These are phyloP conservation scores for Mrakia frigida DNA, from an alignment of 768 basidiomycete genomes.

Conservation along the genomic window DNA sequence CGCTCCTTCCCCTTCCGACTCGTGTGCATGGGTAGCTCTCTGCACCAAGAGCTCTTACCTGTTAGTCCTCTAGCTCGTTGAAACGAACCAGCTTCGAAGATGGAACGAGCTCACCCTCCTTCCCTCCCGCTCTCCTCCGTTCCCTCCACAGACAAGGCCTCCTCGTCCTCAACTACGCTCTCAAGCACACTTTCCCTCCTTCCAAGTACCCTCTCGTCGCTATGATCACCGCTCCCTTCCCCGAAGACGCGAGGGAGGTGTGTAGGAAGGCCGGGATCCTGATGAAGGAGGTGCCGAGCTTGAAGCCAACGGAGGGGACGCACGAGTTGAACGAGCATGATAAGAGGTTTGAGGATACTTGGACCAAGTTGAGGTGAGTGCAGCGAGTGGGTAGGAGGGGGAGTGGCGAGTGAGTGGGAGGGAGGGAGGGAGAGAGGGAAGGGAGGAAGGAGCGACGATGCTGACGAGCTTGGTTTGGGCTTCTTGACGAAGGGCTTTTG, in stretches of 20 bases:
- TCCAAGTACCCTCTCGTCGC: conserved; percentile 31
- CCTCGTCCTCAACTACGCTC: conserved; percentile 29
- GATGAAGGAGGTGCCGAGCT: conserved; percentile 32
- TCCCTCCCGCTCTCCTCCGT: neutral
- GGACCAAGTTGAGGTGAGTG: conserved; percentile 32
- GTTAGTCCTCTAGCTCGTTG: neutral
- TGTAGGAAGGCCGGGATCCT: conserved; percentile 26
- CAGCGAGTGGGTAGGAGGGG: neutral
- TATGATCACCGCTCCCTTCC: conserved; percentile 32
- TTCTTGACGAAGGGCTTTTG: conserved; percentile 8
- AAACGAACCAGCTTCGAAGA: neutral
- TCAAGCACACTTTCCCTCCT: conserved; percentile 24
- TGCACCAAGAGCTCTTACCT: conserved; percentile 31
- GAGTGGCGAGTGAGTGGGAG: neutral
- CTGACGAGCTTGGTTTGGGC: neutral
- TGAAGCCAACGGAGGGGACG: conserved; percentile 28
- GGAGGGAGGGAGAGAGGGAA: neutral
- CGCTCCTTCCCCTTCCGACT: neutral
- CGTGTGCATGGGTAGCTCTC: conserved; percentile 31
- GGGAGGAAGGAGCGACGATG: neutral
- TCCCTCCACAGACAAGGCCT: conserved; percentile 29
- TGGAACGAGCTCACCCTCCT: neutral
- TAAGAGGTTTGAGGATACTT: conserved; percentile 30
- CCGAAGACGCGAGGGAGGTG: conserved; percentile 20
- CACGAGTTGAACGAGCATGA: conserved; percentile 28